phyloP scores from a whole-genome alignment of 768 basidiomycete species.

The Boletus coccyginus region DNA sequence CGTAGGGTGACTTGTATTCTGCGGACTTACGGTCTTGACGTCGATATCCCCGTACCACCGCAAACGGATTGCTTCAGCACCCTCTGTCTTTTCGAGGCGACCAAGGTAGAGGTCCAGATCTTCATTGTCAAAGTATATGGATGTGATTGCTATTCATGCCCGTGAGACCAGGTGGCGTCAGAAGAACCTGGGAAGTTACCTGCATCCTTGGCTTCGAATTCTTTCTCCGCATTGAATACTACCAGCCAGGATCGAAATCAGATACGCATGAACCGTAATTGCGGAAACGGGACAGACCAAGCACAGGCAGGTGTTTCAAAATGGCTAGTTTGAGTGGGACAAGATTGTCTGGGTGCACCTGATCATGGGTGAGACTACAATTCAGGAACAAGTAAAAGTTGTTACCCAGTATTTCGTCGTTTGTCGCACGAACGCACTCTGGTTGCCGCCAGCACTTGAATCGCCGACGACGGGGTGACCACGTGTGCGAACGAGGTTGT shows the following conservation, averaged over 20 bases:
- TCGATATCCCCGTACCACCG: conserved; percentile 95
- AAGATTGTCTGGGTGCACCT: conserved; percentile 91
- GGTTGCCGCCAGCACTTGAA: conserved; percentile 88
- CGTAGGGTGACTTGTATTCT: not conserved
- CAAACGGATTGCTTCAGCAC: conserved; percentile 93
- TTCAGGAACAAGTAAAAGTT: not conserved
- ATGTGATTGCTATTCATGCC: conserved; percentile 73
- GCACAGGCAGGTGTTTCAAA: conserved; percentile 86
- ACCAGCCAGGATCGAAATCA: conserved; percentile 7
- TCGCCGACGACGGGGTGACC: conserved; percentile 95
- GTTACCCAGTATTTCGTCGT: conserved; percentile 98
- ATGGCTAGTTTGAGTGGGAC: conserved; percentile 93
- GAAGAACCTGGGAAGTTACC: conserved; percentile 38
- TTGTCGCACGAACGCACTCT: conserved; percentile 97
- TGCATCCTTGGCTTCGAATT: conserved; percentile 82
- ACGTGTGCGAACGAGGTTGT: conserved; percentile 91
- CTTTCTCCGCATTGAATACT: conserved; percentile 95
- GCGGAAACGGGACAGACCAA: conserved; percentile 55
- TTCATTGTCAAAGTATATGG: conserved; percentile 96
- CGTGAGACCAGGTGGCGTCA: not conserved
- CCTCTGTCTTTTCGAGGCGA: conserved; percentile 96
- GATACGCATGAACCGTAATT: not conserved
- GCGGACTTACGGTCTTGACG: conserved; percentile 63
- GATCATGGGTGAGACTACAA: not conserved
- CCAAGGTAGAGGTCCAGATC: conserved; percentile 95